phyloP scores from a whole-genome alignment of 1,139 yeast species.

The Yamadazyma atmosphaerica region DNA sequence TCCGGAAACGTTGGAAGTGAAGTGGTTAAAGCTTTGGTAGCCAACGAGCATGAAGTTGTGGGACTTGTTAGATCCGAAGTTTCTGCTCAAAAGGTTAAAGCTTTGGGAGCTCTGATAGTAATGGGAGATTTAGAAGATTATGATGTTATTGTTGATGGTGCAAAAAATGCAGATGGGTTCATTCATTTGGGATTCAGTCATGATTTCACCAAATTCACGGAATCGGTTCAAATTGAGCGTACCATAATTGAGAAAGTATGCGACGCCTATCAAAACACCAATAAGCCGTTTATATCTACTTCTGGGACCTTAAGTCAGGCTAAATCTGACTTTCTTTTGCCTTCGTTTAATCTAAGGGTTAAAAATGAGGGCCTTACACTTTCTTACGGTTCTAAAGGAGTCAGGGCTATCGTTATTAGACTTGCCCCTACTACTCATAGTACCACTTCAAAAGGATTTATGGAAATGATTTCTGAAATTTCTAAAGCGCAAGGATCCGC shows the following conservation, averaged over 20 bases:
- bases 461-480: slow-evolving; percentile 12
- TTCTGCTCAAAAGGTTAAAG: slow-evolving; percentile 30
- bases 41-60: slow-evolving; percentile 29
- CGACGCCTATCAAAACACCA: slow-evolving; percentile 20
- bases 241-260: slow-evolving; percentile 20
- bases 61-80: slow-evolving; percentile 37
- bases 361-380: slow-evolving; percentile 11
- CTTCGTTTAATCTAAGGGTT: slow-evolving; percentile 3
- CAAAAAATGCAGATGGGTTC: slow-evolving; percentile 28
- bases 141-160: slow-evolving; percentile 23
- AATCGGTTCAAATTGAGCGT: slow-evolving; percentile 16
- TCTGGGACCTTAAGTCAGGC: slow-evolving; percentile 10
- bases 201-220: slow-evolving; percentile 18
- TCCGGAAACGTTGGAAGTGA: slow-evolving; percentile 41
- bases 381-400: slow-evolving; percentile 18
- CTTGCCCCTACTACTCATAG: slow-evolving; percentile 30
- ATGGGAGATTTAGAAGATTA: slow-evolving; percentile 24
- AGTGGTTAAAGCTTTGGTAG: slow-evolving; percentile 24
- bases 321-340: background rate
- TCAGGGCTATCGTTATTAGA: slow-evolving; percentile 20
- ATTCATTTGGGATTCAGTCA: slow-evolving; percentile 32
- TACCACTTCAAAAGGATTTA: slow-evolving; percentile 18
- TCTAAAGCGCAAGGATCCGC: slow-evolving; percentile 18
- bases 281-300: slow-evolving; percentile 19
- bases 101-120: slow-evolving; percentile 20